Base-by-base conservation (phyloP, 306 rosid genomes). In the Trichosanthes truncata region DNA sequence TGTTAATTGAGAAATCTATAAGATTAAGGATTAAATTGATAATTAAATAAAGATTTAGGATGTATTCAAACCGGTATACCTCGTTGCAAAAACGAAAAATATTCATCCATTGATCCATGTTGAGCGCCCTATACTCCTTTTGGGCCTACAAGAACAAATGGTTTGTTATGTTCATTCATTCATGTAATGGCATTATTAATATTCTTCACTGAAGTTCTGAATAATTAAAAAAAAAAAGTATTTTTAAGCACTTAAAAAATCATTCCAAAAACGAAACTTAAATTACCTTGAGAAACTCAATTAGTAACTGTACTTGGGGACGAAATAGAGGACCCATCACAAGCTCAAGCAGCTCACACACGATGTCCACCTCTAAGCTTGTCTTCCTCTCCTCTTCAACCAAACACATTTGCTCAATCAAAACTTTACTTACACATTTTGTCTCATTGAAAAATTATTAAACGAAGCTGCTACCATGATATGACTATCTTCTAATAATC, bases 41-140 rank as follows among this genome's bases (percentile, higher is more conserved):
- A 18, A 52, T 52, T 20, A 52, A 20, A 43, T 11, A 43, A 43
- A 43, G 3, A 43, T 9, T 43, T 9, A 43, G 2, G 48, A 4
- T 36, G 6, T 36, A 36, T 36, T 36, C 40, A 36, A 36, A 36
- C 4, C 40, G 21, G 2, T 66, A 63, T 81, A 91, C 96, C 89
- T 91, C 89, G 68, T 81, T 84, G 81, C 87, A 89, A 65, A 89
- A 87, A 9, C 87, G 88, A 79, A 85, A 87, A 78, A 91, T 86
- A 60, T 76, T 82, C 40, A 80, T 67, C 96, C 96, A 91, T 40
- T 91, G 96, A 82, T 91, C 96, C 81, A 78, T 83, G 80, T 43
- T 81, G 49, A 91, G 84, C 36, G 85, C 90, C 85, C 83, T 84
- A 80, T 91, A 89, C 46, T 87, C 92, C 33, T 25, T 89, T 81